Evolutionary conservation across 345 rosid genomes (phyloP).

Genomic region (Hibiscus trionum): DNA sequence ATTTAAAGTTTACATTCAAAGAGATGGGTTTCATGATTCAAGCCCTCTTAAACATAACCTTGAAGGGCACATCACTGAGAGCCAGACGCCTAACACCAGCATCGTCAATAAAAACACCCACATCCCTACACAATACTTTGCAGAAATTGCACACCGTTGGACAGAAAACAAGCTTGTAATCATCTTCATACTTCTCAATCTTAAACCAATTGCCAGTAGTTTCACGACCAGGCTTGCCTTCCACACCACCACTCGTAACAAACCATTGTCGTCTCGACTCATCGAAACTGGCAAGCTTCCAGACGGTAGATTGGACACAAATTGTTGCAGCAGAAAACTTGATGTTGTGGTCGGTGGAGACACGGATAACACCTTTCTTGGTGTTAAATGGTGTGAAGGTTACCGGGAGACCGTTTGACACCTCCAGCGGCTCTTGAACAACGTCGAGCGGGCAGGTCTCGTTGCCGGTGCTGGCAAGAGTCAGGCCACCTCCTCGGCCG

Average conservation of each 20-base stretch:
- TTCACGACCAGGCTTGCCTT: constrained; percentile 45
- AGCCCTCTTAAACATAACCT: constrained; percentile 47
- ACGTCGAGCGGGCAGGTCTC: constrained; percentile 27
- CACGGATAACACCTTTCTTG: constrained; percentile 16
- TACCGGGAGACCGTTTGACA: constrained; percentile 24
- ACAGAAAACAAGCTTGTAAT: constrained; percentile 57
- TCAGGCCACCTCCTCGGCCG: constrained; percentile 31
- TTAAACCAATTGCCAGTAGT: constrained; percentile 55
- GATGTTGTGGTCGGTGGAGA: constrained; percentile 37
- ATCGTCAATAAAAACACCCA: constrained; percentile 38
- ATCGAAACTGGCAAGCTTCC: constrained; percentile 38
- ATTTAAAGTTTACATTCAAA: not conserved
- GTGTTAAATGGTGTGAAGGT: constrained; percentile 21
- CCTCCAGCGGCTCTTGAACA: constrained; percentile 20
- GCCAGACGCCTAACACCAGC: constrained; percentile 41
- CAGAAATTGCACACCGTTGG: constrained; percentile 54
- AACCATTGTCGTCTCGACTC: constrained; percentile 30
- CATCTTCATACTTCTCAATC: constrained; percentile 36
- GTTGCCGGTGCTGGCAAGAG: constrained; percentile 15
- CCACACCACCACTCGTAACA: constrained; percentile 45
- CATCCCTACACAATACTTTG: constrained; percentile 44
- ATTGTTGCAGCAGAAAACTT: constrained; percentile 33
- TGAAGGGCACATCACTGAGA: constrained; percentile 45
- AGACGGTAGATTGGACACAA: constrained; percentile 39
- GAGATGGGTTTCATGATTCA: not conserved